phyloP scores from a whole-genome alignment of 2,329 filamentous ascomycete genomes.

The Fusarium lateritium region DNA sequence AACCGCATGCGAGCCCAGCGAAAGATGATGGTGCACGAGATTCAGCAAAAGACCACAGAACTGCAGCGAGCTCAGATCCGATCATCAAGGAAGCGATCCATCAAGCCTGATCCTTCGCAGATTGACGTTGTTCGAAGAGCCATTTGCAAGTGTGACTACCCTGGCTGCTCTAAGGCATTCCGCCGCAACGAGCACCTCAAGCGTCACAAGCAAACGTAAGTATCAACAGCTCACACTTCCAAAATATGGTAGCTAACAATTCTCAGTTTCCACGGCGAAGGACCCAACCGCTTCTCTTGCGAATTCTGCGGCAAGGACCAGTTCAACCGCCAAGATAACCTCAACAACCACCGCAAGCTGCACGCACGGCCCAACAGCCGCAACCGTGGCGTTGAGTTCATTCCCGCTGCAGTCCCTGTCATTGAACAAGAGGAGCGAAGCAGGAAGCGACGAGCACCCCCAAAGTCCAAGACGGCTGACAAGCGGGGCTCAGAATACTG shows the following conservation, averaged over 20 bases:
- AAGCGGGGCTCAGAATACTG: constrained; percentile 53
- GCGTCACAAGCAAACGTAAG: constrained; percentile 68
- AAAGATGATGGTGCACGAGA: constrained; percentile 59
- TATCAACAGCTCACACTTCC: constrained; percentile 15
- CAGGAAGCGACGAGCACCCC: constrained; percentile 57
- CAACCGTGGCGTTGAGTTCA: constrained; percentile 59
- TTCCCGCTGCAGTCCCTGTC: constrained; percentile 57
- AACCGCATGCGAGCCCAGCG: constrained; percentile 55
- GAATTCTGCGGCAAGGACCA: constrained; percentile 61
- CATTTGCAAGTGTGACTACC: constrained; percentile 63
- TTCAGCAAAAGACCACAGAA: constrained; percentile 61
- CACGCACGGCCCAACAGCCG: constrained; percentile 58
- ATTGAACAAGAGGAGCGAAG: constrained; percentile 59
- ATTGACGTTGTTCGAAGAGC: constrained; percentile 57
- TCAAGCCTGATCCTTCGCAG: constrained; percentile 49
- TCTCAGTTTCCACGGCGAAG: constrained; percentile 56
- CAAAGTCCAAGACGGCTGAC: constrained; percentile 55
- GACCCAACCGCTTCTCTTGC: constrained; percentile 58
- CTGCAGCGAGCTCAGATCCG: constrained; percentile 60
- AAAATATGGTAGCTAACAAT: constrained; percentile 4
- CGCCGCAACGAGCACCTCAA: constrained; percentile 70
- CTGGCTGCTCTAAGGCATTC: constrained; percentile 64
- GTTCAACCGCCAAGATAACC: constrained; percentile 60
- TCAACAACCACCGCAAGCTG: constrained; percentile 60
- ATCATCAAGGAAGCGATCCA: constrained; percentile 50